Evolutionary conservation across 2,329 filamentous ascomycete species (phyloP).

Genomic region (Aureobasidium sp.): DNA sequence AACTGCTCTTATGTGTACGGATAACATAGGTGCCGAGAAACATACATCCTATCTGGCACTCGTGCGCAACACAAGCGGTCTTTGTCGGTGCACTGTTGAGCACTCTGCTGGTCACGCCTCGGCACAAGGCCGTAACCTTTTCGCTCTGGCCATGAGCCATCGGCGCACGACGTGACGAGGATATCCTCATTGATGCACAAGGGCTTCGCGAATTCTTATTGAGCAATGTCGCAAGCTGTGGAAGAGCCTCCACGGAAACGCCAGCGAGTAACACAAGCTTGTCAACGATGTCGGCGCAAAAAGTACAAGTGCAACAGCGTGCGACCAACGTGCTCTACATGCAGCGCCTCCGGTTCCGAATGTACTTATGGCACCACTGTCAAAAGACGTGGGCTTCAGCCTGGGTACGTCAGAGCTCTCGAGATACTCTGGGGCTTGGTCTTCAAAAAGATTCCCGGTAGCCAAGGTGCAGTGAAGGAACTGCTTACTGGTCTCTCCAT

Average conservation of each 20-base stretch:
- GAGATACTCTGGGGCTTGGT: conserved; percentile 63
- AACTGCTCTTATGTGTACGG: too few species aligned
- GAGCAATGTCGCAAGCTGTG: neutral
- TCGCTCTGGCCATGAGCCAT: neutral
- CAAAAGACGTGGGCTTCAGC: conserved; percentile 71
- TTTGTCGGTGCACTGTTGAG: too few species aligned
- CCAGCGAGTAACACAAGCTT: conserved; percentile 61
- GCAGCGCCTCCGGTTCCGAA: conserved; percentile 53
- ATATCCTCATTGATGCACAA: too few species aligned
- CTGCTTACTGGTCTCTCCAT: neutral
- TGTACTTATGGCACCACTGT: conserved; percentile 68
- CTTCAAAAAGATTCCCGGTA: conserved; percentile 54
- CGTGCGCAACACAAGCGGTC: too few species aligned
- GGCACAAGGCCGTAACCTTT: too few species aligned
- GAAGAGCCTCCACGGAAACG: conserved; percentile 34
- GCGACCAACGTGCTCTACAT: conserved; percentile 61
- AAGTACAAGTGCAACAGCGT: conserved; percentile 66
- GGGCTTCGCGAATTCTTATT: too few species aligned
- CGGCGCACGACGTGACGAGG: neutral
- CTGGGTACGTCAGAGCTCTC: conserved; percentile 70
- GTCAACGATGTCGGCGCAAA: conserved; percentile 41
- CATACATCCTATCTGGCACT: too few species aligned
- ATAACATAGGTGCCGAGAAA: too few species aligned
- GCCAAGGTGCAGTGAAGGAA: conserved; percentile 32
- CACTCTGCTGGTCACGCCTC: too few species aligned